Percentiles rank a stretch among this genome's conserved stretches.
Conservation (phyloP, 805 yeast genomes). For the Dipodascopsis uninucleata region DNA sequence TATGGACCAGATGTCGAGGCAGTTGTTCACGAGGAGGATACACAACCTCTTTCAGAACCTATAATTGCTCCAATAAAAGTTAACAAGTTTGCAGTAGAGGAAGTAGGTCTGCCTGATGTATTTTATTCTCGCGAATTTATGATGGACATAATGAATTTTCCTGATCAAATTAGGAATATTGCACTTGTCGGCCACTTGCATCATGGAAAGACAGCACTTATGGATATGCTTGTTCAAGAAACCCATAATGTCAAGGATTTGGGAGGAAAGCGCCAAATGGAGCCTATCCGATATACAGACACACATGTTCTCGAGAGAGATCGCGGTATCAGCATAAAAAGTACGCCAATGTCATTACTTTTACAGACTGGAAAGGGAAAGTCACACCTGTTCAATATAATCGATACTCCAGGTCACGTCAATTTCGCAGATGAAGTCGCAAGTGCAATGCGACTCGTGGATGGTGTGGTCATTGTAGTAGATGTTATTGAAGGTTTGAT, state of each 20-base stretch:
- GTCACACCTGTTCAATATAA: constrained; percentile 56
- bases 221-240: constrained; percentile 63
- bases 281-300: constrained; percentile 64
- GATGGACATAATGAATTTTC: constrained; percentile 46
- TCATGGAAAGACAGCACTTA: constrained; percentile 79
- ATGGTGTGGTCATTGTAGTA: constrained; percentile 65
- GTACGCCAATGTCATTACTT: constrained; percentile 59
- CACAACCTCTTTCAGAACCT: constrained; percentile 57
- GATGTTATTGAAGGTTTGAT: constrained; percentile 84
- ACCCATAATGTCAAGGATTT: constrained; percentile 53
- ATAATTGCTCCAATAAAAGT: constrained; percentile 53
- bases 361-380: constrained; percentile 50
- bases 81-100: constrained; percentile 49
- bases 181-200: constrained; percentile 77
- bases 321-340: constrained; percentile 64
- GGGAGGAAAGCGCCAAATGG: constrained; percentile 38
- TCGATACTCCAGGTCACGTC: constrained; percentile 92
- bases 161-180: constrained; percentile 67
- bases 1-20: constrained; percentile 66
- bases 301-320: constrained; percentile 64
- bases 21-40: constrained; percentile 51
- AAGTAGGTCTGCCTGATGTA: constrained; percentile 53
- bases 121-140: constrained; percentile 62
- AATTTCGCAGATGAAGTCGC: constrained; percentile 76
- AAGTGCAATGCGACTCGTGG: constrained; percentile 55